Evolutionary conservation across 1,284 basidiomycete genomes (phyloP).

Genomic region (Sporisorium reilianum): DNA sequence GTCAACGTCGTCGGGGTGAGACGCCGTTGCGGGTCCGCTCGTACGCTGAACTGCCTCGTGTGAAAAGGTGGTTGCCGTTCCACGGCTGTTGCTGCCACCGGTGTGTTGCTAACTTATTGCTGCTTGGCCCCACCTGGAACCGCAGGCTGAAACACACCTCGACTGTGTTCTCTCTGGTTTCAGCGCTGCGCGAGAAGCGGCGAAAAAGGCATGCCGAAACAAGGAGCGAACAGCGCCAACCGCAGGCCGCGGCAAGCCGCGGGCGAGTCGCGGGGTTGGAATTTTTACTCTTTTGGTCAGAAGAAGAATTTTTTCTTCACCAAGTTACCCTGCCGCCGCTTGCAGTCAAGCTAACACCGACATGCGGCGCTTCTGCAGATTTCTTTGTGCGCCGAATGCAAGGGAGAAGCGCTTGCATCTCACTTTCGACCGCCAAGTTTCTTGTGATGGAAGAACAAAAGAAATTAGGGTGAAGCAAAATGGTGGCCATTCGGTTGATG

Average conservation of each 20-base stretch:
- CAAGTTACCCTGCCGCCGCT: too few species aligned
- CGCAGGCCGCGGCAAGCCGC: constrained; percentile 2
- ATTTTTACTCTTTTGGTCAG: background rate
- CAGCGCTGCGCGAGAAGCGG: background rate
- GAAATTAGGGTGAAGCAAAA: too few species aligned
- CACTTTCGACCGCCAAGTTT: background rate
- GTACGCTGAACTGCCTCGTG: too few species aligned
- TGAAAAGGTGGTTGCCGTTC: background rate
- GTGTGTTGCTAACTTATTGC: too few species aligned
- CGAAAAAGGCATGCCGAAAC: constrained; percentile 1
- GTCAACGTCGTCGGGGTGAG: too few species aligned
- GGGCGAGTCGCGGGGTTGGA: background rate
- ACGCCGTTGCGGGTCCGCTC: too few species aligned
- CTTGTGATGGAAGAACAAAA: too few species aligned
- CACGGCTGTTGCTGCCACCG: too few species aligned
- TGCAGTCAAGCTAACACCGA: background rate
- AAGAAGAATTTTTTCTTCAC: too few species aligned
- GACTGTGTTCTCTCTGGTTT: background rate
- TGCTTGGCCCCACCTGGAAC: too few species aligned
- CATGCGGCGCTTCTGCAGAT: background rate
- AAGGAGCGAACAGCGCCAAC: background rate
- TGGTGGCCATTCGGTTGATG: too few species aligned
- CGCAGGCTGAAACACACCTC: background rate
- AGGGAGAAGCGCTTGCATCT: background rate
- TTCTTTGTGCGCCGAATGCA: background rate